Evolutionary conservation across 1,284 basidiomycete species (phyloP).

Genomic region (Ceratobasidium sp.): DNA sequence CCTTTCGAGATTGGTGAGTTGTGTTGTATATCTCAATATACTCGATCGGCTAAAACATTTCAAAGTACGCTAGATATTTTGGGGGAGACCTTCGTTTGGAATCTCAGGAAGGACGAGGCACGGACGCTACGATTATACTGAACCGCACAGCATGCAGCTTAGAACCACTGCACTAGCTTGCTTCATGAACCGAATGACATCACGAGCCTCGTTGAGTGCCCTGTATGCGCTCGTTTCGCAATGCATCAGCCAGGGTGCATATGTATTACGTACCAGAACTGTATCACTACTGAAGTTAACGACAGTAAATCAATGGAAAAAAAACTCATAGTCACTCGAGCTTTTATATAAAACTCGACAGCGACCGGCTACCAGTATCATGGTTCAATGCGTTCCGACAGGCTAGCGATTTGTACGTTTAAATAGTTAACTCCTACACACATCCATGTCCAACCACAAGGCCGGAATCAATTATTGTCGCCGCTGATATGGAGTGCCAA

Average conservation of each 20-base stretch:
- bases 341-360: too few relatives aligned
- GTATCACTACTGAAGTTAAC: background rate
- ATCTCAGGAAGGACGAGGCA: slow-evolving; percentile 34
- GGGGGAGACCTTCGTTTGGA: slow-evolving; percentile 42
- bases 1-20: slow-evolving; percentile 40
- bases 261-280: background rate
- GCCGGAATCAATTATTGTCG: slow-evolving; percentile 22
- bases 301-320: too few relatives aligned
- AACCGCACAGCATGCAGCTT: slow-evolving; percentile 44
- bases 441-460: background rate
- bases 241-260: background rate
- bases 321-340: background rate
- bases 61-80: slow-evolving; percentile 45
- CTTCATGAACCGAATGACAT: background rate
- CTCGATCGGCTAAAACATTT: background rate
- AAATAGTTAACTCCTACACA: background rate
- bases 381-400: background rate
- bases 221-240: background rate
- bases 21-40: background rate
- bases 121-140: slow-evolving; percentile 38
- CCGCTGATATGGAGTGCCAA: background rate
- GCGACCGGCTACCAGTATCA: too few relatives aligned
- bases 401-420: too few relatives aligned
- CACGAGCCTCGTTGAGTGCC: background rate
- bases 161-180: slow-evolving; percentile 27